phyloP scores from a whole-genome alignment of 257 asterid genomes.

The Handroanthus guayacan region DNA sequence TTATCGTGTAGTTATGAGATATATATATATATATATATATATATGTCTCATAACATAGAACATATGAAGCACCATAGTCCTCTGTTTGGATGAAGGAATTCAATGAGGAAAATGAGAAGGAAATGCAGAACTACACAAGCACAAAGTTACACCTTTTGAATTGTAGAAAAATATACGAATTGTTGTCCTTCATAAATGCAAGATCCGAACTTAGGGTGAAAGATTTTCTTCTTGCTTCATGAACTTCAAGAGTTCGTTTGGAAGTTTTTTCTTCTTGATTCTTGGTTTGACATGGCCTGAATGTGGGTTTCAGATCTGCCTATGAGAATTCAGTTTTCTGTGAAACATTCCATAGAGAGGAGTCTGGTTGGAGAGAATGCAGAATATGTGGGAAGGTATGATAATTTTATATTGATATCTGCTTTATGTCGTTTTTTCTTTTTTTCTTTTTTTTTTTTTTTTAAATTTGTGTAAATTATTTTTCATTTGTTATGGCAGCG shows the following conservation, averaged over 20 bases:
- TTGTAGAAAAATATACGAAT: too few relatives aligned
- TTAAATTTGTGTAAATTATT: background rate
- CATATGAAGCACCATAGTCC: slow-evolving; percentile 15
- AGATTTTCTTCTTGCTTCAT: background rate
- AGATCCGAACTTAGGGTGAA: background rate
- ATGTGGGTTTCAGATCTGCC: slow-evolving; percentile 49
- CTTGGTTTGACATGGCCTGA: slow-evolving; percentile 27
- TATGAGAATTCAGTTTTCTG: slow-evolving; percentile 64
- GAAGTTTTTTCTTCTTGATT: background rate
- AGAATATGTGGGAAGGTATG: slow-evolving; percentile 63
- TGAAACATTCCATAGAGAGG: slow-evolving; percentile 66
- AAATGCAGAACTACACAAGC: too few relatives aligned
- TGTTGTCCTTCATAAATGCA: too few relatives aligned
- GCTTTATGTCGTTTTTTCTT: background rate
- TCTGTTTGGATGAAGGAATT: too few relatives aligned
- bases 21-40: background rate
- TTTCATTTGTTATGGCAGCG: slow-evolving; percentile 47
- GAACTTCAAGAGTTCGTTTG: too few relatives aligned
- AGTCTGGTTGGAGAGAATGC: slow-evolving; percentile 83
- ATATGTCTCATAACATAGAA: background rate
- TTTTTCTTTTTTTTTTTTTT: background rate
- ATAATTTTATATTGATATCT: background rate
- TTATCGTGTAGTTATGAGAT: too few relatives aligned
- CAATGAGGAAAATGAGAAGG: too few relatives aligned
- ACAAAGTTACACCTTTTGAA: too few relatives aligned